Conservation (phyloP, 495 filamentous ascomycete species). For the Podospora pseudocomata region DNA sequence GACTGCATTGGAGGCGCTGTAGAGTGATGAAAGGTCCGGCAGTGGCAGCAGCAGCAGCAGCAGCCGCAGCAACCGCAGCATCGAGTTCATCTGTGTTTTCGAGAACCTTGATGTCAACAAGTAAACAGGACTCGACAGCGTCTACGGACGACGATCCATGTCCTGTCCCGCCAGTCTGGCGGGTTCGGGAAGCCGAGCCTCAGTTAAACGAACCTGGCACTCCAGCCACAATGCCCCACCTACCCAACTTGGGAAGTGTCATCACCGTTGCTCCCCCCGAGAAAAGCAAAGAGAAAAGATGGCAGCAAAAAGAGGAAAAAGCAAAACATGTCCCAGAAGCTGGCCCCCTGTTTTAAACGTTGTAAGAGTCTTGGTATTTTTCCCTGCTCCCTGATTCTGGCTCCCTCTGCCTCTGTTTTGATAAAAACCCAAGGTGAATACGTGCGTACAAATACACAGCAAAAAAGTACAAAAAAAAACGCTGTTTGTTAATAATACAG, state of each 20-base stretch:
- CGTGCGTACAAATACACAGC: slow-evolving; percentile 1
- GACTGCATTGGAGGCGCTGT: neutral
- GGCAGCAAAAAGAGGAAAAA: slow-evolving; percentile 1
- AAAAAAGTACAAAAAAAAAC: neutral
- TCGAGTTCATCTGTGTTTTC: neutral
- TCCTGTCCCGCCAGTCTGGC: slow-evolving; percentile 14
- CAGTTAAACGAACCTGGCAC: slow-evolving; percentile 16
- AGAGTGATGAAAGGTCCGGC: neutral
- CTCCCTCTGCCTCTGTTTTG: neutral
- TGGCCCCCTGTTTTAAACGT: slow-evolving; percentile 1
- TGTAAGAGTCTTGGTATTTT: neutral
- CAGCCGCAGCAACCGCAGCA: neutral
- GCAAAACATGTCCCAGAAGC: slow-evolving; percentile 10
- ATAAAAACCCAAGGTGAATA: neutral
- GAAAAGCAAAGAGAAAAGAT: neutral
- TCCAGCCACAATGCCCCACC: slow-evolving; percentile 5
- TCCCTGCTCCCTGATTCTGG: neutral
- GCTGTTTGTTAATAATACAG: slow-evolving; percentile 3
- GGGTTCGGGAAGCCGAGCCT: slow-evolving; percentile 21
- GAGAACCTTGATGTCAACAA: neutral
- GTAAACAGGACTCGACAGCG: neutral
- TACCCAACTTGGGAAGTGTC: slow-evolving; percentile 6
- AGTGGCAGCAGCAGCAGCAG: neutral
- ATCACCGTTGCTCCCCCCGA: slow-evolving; percentile 7
- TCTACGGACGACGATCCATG: slow-evolving; percentile 6